These are phyloP conservation scores for Cylindrotheca closterium DNA, from an alignment of 108 stramenopile genomes.

Conservation along the genomic window DNA sequence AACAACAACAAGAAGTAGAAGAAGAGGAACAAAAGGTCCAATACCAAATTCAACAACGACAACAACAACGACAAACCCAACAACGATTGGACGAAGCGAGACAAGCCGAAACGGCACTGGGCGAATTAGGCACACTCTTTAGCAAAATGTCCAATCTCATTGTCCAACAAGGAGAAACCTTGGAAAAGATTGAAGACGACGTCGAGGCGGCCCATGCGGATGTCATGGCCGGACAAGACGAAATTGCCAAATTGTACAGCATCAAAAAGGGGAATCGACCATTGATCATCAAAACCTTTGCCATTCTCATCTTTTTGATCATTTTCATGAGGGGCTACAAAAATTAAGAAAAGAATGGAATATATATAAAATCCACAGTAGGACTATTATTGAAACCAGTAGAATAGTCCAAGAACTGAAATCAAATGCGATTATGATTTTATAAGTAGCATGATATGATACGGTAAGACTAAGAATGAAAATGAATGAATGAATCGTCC, in stretches of 20 bases:
- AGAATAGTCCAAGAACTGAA: too few relatives aligned
- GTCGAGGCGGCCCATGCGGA: conserved; percentile 74
- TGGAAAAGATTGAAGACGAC: conserved; percentile 89
- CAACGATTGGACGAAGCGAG: conserved; percentile 66
- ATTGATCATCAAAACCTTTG: conserved; percentile 85
- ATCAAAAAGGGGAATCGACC: conserved; percentile 85
- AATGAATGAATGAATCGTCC: too few relatives aligned
- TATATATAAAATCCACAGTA: background rate
- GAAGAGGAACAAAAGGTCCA: conserved; percentile 38
- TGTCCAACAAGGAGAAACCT: conserved; percentile 68
- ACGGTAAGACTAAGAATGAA: too few relatives aligned
- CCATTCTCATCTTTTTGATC: conserved; percentile 78
- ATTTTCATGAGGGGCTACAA: conserved; percentile 83
- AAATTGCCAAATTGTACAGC: conserved; percentile 71
- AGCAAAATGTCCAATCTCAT: conserved; percentile 78
- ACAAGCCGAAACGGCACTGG: conserved; percentile 72
- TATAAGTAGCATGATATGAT: too few relatives aligned
- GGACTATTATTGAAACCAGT: background rate
- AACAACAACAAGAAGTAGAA: conserved; percentile 13
- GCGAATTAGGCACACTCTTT: conserved; percentile 70
- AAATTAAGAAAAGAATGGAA: conserved; percentile 27
- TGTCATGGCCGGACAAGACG: conserved; percentile 77
- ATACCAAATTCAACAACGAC: conserved; percentile 62
- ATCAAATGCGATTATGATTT: too few relatives aligned
- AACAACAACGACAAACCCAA: conserved; percentile 66